Evolutionary conservation across 176 grass and related monocot species (phyloP), one percentile per base, ranked within the genome.

Genomic region (Triticum dicoccoides): DNA sequence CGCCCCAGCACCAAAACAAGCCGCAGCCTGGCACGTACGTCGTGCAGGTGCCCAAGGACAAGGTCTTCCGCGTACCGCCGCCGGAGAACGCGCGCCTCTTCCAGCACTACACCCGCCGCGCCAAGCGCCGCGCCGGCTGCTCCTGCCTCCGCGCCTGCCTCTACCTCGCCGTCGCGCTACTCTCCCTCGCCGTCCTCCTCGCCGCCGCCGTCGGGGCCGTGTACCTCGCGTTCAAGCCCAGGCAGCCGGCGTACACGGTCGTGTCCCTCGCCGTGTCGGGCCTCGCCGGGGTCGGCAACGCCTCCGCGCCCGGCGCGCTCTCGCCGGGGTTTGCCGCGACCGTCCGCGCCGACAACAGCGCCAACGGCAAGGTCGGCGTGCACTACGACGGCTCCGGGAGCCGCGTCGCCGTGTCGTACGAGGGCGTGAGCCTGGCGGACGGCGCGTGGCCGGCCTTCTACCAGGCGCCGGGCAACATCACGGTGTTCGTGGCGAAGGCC

Each of bases 21-120:
- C 34, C 9, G 24, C 65, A 32, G 45, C 47, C 79, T 20, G 64
- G 82, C 47, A 66, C 65, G 58, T 95, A 92, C 86, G 81, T 92
- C 15, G 68, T 92, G 33, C 89, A 91, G 76, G 84, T 92, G 59
- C 88, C 88, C 77, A 91, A 90, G 87, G 97, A 99, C 82, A 93
- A 90, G 78, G 82, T 94, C 27, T 94, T 91, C 75, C 88, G 90
- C 49, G 88, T 94, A 0, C 93, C 96, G 2, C 93, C 93, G 27
- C 92, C 89, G 0, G 88, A 96, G 90, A 94, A 96, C 81, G 87
- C 85, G 21, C 66, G 79, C 65, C 88, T 94, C 73, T 72, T 82
- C 65, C 74, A 91, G 82, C 77, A 82, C 59, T 91, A 96, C 75
- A 86, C 83, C 38, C 83, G 86, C 72, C 86, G 82, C 63, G 82